Conservation (phyloP, 2,329 filamentous ascomycete species). For the Stemphylium lycopersici region DNA sequence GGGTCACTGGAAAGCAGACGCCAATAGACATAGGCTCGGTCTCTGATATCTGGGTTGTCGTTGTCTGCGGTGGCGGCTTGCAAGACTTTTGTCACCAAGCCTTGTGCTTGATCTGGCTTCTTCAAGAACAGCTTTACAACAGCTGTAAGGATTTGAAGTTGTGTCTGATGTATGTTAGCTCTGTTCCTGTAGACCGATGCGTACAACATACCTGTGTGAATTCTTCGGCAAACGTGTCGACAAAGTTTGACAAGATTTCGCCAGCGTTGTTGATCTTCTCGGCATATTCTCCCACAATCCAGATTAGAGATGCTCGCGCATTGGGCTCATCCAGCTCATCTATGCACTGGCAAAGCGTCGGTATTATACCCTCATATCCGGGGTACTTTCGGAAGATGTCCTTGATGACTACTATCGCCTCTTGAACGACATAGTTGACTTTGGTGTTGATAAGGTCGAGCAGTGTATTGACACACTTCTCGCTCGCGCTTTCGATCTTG, state of each 20-base stretch:
- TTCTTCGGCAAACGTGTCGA: conserved; percentile 93
- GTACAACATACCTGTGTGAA: conserved; percentile 77
- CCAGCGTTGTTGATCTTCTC: conserved; percentile 99
- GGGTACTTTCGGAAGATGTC: conserved; percentile 98
- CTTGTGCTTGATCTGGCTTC: conserved; percentile 90
- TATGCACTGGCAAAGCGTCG: conserved; percentile 93
- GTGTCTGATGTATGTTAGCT: conserved; percentile 68
- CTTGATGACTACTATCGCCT: conserved; percentile 98
- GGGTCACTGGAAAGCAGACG: conserved; percentile 90
- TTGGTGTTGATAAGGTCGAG: conserved; percentile 95
- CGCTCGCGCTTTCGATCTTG: conserved; percentile 94
- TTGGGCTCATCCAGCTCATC: conserved; percentile 95
- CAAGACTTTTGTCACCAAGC: conserved; percentile 90
- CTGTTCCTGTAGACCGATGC: too few relatives aligned
- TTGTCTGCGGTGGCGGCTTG: conserved; percentile 92
- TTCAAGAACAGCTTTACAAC: conserved; percentile 98
- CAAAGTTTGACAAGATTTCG: conserved; percentile 88
- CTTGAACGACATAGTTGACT: conserved; percentile 98
- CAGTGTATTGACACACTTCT: conserved; percentile 93
- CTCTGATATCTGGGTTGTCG: conserved; percentile 96
- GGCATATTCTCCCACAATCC: conserved; percentile 98
- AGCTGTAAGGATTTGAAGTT: conserved; percentile 94
- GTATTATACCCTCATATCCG: conserved; percentile 97
- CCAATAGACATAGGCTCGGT: conserved; percentile 98
- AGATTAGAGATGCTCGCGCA: conserved; percentile 88